Evolutionary conservation across 495 filamentous ascomycete species (phyloP).

Genomic region (Chaetomium tenue): DNA sequence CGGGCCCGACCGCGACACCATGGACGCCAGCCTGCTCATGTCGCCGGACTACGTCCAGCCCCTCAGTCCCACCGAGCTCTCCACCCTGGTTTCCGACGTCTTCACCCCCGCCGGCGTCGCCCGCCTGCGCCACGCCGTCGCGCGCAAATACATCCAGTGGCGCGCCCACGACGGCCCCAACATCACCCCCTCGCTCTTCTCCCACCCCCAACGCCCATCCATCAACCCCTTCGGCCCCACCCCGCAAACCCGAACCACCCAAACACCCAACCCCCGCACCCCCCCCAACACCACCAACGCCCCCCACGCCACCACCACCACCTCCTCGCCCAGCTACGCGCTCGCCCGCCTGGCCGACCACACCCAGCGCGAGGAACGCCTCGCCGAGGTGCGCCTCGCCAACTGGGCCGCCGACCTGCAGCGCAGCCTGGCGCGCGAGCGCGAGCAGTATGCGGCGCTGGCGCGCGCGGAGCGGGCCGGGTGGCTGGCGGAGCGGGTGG

Average conservation of each 20-base stretch:
- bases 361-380: constrained; percentile 65
- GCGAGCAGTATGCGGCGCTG: constrained; percentile 69
- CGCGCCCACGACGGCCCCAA: constrained; percentile 35
- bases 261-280: neutral
- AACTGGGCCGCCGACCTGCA: constrained; percentile 93
- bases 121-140: constrained; percentile 83
- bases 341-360: constrained; percentile 70
- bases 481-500: constrained; percentile 74
- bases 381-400: constrained; percentile 76
- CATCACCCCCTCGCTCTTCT: constrained; percentile 7
- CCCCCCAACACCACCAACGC: neutral
- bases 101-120: constrained; percentile 77
- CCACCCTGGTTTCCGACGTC: constrained; percentile 64
- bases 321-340: constrained; percentile 50
- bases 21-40: constrained; percentile 97
- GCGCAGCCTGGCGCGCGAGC: constrained; percentile 75
- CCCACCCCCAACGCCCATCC: neutral
- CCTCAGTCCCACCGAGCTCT: constrained; percentile 73
- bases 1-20: constrained; percentile 74
- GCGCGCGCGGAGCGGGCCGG: constrained; percentile 69
- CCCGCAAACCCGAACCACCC: too few relatives aligned
- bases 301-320: neutral
- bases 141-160: constrained; percentile 81
- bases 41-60: constrained; percentile 89
- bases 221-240: neutral